Evolutionary conservation across 441 rosid genomes (phyloP), one percentile per base, ranked within the genome.

Genomic region (Geranium incanum): DNA sequence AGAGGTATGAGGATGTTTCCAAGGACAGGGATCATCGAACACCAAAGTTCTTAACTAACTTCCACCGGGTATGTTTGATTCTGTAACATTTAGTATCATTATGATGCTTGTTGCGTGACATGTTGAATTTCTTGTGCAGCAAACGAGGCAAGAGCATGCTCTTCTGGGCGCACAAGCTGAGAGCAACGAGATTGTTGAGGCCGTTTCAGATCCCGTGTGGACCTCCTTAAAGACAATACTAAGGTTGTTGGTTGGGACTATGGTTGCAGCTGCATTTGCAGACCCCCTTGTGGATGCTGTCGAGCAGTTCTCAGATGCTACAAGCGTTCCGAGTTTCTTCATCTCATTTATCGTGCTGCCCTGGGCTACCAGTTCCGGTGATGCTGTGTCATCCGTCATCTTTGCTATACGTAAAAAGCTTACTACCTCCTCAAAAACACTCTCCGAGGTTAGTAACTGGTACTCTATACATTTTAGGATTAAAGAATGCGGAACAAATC

Each of bases 281-380:
- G 99, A 92, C 82, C 97, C 97, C 38, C 84, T 92, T 41, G 99
- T 92, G 2, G 99, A 94, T 73, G 91, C 88, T 0, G 96, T 90
- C 3, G 89, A 89, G 78, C 84, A 92, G 78, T 92, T 92, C 76
- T 92, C 97, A 0, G 81, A 79, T 39, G 97, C 97, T n/a, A 92
- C 99, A 3, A 81, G 91, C 74, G 90, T 94, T 77, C 97, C 99
- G 15, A 79, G 97, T 72, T 94, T 94, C 87, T 92, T 94, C 82
- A 92, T 94, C 79, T 92, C 99, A 7, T 94, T 92, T 77, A 86
- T 94, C 28, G 96, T 72, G 19, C 84, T 94, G 76, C 97, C 99
- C n/a, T 73, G 92, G 75, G 99, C 97, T 62, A 95, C 97, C 77
- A 91, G 90, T 70, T 85, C 96, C 13, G 89, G 99, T 72, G 99